These are phyloP conservation scores for Auricularia cornea DNA, from an alignment of 768 basidiomycete species.

Conservation along the genomic window DNA sequence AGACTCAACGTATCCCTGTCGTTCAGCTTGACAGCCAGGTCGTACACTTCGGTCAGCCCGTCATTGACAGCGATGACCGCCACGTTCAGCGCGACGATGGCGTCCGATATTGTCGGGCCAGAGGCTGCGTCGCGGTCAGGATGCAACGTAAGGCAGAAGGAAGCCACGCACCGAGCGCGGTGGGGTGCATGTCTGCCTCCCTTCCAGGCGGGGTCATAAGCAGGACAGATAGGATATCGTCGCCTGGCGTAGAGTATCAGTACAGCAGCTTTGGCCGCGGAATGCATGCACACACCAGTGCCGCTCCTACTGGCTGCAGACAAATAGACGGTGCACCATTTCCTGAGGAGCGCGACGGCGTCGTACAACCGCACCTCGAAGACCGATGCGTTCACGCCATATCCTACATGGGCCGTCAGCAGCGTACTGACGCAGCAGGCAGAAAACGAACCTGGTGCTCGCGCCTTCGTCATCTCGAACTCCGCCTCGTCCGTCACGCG, in stretches of 20 bases:
- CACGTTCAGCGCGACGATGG: constrained; percentile 55
- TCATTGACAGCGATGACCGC: constrained; percentile 53
- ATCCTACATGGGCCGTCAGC: constrained; percentile 29
- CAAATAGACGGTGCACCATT: constrained; percentile 56
- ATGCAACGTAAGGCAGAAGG: not conserved
- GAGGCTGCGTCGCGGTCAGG: constrained; percentile 38
- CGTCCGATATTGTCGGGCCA: constrained; percentile 68
- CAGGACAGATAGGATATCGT: not conserved
- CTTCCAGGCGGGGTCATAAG: constrained; percentile 1
- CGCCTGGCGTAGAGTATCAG: not conserved
- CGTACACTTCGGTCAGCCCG: constrained; percentile 56
- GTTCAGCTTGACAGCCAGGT: constrained; percentile 60
- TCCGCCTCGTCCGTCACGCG: constrained; percentile 62
- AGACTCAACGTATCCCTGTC: constrained; percentile 63
- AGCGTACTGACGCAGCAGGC: not conserved
- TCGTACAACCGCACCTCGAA: constrained; percentile 51
- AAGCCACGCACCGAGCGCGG: not conserved
- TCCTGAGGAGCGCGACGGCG: constrained; percentile 51
- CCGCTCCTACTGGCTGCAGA: constrained; percentile 67
- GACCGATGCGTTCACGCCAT: constrained; percentile 30
- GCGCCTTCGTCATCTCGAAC: constrained; percentile 41
- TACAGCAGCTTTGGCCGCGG: not conserved
- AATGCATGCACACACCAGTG: constrained; percentile 8
- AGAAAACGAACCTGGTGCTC: constrained; percentile 43
- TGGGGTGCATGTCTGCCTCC: not conserved